phyloP scores from a whole-genome alignment of 148 eudicot genomes.

The Cornus florida region DNA sequence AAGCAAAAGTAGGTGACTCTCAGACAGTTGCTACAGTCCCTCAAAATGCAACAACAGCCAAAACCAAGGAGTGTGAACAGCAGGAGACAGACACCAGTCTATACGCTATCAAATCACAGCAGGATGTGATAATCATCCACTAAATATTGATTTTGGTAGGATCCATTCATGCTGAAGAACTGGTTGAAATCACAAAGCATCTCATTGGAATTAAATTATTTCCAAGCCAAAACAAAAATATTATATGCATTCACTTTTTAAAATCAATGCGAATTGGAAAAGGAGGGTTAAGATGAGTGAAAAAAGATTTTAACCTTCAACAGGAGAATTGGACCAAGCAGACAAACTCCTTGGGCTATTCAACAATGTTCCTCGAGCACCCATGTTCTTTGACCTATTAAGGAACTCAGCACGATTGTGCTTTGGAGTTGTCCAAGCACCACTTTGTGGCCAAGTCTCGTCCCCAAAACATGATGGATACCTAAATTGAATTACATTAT shows the following conservation, averaged over 20 bases:
- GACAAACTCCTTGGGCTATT: constrained; percentile 34
- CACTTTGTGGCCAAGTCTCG: constrained; percentile 20
- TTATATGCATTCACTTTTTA: background rate
- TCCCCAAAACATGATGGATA: constrained; percentile 16
- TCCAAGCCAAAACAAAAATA: background rate
- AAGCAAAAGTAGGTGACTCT: too few species aligned
- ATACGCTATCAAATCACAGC: too few species aligned
- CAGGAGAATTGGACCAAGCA: constrained; percentile 40
- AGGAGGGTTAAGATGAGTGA: background rate
- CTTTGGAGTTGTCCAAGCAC: constrained; percentile 15
- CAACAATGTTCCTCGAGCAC: constrained; percentile 30
- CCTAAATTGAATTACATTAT: background rate
- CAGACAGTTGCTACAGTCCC: too few species aligned
- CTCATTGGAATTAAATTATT: background rate
- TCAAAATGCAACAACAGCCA: too few species aligned
- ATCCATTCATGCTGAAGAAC: too few species aligned
- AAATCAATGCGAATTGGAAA: background rate
- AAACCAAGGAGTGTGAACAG: too few species aligned
- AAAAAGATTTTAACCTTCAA: constrained; percentile 35
- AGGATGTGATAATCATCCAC: too few species aligned
- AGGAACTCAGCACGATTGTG: constrained; percentile 49
- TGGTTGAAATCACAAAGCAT: background rate
- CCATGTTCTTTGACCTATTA: constrained; percentile 35
- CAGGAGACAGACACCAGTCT: too few species aligned
- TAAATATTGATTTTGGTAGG: too few species aligned